A percentile compares a stretch with the other conserved stretches of the same genome.
Evolutionary conservation across 2,329 filamentous ascomycete genomes (phyloP).

Genomic region (Phialophora chinensis): DNA sequence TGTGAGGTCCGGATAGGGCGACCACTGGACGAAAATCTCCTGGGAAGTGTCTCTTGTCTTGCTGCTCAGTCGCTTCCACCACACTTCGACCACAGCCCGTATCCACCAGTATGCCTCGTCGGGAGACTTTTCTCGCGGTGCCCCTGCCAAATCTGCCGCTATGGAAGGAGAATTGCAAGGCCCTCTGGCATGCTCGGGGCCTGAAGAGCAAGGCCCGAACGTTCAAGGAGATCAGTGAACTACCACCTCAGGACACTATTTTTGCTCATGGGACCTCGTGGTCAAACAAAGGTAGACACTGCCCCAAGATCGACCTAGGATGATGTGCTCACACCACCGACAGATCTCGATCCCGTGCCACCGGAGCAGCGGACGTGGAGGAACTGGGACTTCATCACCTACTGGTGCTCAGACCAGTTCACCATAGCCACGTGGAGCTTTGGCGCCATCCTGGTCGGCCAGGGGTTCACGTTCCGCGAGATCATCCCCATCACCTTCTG

Average conservation of each 20-base stretch:
- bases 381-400: conserved; percentile 23
- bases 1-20: too few relatives aligned
- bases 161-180: conserved; percentile 9
- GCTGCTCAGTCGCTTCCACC: too few relatives aligned
- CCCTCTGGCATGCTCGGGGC: not conserved
- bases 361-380: conserved; percentile 30
- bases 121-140: not conserved
- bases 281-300: too few relatives aligned
- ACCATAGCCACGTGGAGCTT: conserved; percentile 19
- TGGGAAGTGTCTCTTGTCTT: too few relatives aligned
- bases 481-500: conserved; percentile 23
- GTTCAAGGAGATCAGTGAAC: too few relatives aligned
- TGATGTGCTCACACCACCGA: not conserved
- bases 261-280: too few relatives aligned
- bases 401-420: conserved; percentile 29
- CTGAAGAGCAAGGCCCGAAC: too few relatives aligned
- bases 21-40: too few relatives aligned
- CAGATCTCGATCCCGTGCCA: conserved; percentile 53
- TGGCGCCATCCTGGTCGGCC: conserved; percentile 2
- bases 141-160: conserved; percentile 6
- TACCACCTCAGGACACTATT: too few relatives aligned
- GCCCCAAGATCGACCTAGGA: too few relatives aligned
- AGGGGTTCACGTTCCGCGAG: conserved; percentile 13
- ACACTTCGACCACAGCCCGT: too few relatives aligned
- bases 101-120: not conserved